Evolutionary conservation across 257 asterid species (phyloP), one percentile per base, ranked within the genome.

Genomic region (Phtheirospermum japonicum): DNA sequence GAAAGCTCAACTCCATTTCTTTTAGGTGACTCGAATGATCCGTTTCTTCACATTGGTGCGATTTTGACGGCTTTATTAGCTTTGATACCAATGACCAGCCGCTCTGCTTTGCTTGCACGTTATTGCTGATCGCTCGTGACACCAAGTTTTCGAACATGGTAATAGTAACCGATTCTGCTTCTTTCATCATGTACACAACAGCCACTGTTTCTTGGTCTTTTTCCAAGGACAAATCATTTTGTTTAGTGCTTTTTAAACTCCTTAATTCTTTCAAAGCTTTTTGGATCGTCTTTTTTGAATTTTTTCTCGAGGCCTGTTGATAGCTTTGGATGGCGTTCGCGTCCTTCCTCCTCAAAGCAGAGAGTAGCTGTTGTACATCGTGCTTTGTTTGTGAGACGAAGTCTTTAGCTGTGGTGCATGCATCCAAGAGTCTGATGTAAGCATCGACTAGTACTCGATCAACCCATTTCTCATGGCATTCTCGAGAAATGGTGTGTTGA

Each of bases 71-170:
- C 33, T 61, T 52, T 12, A 14, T 39, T 62, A 68, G n/a, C 68
- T 62, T 68, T 37, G 77, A 67, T 23, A 74, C 39, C 59, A 73
- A 30, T n/a, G 75, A 63, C 69, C 77, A 70, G 4, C 49, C 66
- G 34, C 74, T 64, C 20, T 14, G 58, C 51, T 32, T 69, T 48
- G 68, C 37, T 59, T 57, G 73, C 40, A 66, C 42, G 20, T 57
- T 18, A 33, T 71, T 67, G 14, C 56, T 48, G 42, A 36, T 36
- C 14, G 50, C 9, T 18, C 32, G 61, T 6, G 71, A 65, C 74
- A 78, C 11, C 52, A 28, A 37, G 20, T 31, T 19, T 23, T 59
- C 51, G 13, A 59, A 10, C 33, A 37, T 5, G 18, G 43, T 26
- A 9, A 61, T 18, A 39, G 61, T 66, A 32, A 58, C 70, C 30